Base-by-base conservation (phyloP, 1,284 basidiomycete species). In the Stereum hirsutum region DNA sequence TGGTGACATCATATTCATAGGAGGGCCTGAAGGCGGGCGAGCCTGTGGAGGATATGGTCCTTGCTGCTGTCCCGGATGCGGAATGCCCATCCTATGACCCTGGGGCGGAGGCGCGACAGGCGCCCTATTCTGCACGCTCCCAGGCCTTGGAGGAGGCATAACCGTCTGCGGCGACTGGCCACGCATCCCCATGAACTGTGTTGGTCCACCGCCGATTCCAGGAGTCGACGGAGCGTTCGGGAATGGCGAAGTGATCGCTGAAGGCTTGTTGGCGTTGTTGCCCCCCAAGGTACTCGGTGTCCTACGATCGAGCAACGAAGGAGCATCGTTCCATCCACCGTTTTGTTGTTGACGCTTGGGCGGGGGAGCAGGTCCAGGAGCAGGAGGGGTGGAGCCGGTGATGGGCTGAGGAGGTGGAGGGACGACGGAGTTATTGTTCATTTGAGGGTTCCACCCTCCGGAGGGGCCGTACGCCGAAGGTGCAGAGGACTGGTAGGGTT, bases 281-380 rank as follows among this genome's bases (percentile, higher is more conserved):
- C n/a, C n/a, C n/a, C n/a, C n/a, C 6, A 70, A 56, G 1, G 74
- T 66, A 30, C 69, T 69, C 2, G 80, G 71, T 2, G 73, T 72
- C 41, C 80, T 78, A 40, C 72, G 66, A 11, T 68, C 58, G 6
- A 65, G 50, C 12, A 75, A 53, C 4, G 66, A 62, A 2, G 90
- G 91, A 0, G 88, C 79, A 55, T 98, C 94, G 57, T 98, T 98
- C 93, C 93, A 98, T 0, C 89, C 90, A 8, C 80, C 76, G 34
- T 82, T 80, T 47, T n/a, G n/a, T 17, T 86, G 85, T 33, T 66
- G 63, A 27, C 77, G 74, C 51, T 79, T 82, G 20, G 66, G 55
- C 4, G 67, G 69, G 3, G 67, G 64, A 3, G 66, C 64, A 35
- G 61, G 61, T 38, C 69, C 52, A 24, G 54, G 55, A 27, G 46